Percentiles rank a stretch among this genome's conserved stretches.
phyloP scores from a whole-genome alignment of 2,329 filamentous ascomycete species.

The Apiospora aurea region DNA sequence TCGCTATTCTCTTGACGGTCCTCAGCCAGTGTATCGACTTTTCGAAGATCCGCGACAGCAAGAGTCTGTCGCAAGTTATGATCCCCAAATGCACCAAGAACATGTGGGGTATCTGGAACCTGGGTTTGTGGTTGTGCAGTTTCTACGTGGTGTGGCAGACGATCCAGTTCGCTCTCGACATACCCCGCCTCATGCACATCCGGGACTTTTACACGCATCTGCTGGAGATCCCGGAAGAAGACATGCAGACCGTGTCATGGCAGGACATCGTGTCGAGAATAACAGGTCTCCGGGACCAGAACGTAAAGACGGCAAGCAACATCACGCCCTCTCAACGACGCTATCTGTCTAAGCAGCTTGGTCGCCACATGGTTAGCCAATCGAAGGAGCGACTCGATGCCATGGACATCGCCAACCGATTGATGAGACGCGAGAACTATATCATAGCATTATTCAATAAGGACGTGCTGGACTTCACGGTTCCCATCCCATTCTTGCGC shows the following conservation, averaged over 20 bases:
- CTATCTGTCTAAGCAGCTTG: slow-evolving; percentile 54
- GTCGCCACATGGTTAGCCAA: slow-evolving; percentile 78
- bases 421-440: slow-evolving; percentile 98
- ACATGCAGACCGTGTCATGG: slow-evolving; percentile 96
- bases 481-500: slow-evolving; percentile 84
- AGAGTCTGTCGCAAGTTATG: slow-evolving; percentile 58
- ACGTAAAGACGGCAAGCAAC: slow-evolving; percentile 76
- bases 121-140: slow-evolving; percentile 83
- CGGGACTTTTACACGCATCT: slow-evolving; percentile 87
- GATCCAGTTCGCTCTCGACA: slow-evolving; percentile 75
- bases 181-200: slow-evolving; percentile 76
- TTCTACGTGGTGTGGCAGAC: slow-evolving; percentile 86
- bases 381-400: slow-evolving; percentile 95
- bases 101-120: slow-evolving; percentile 79
- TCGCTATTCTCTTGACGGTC: slow-evolving; percentile 83
- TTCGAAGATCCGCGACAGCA: slow-evolving; percentile 71
- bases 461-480: slow-evolving; percentile 85
- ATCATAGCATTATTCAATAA: slow-evolving; percentile 98
- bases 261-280: slow-evolving; percentile 86
- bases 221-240: slow-evolving; percentile 79
- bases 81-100: slow-evolving; percentile 77
- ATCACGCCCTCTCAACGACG: slow-evolving; percentile 58
- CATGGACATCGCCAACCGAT: slow-evolving; percentile 93
- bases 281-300: slow-evolving; percentile 84
- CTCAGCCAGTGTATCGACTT: slow-evolving; percentile 89